Evolutionary conservation across 371 early-diverging fungal species (phyloP).

Genomic region (Saksenaea oblongispora): DNA sequence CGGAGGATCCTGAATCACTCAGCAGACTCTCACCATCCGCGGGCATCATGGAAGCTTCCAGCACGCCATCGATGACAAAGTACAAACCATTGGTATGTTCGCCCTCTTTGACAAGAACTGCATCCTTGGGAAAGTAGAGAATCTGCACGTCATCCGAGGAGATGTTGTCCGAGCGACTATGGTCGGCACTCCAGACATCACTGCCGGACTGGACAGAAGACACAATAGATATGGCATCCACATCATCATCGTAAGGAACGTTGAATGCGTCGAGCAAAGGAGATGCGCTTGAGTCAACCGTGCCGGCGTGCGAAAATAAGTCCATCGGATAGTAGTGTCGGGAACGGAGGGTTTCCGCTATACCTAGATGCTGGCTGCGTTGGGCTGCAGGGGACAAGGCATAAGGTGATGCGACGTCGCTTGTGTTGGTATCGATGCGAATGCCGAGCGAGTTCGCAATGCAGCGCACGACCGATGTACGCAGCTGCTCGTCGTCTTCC

Average conservation of each 20-base stretch:
- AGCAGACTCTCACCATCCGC: constrained; percentile 37
- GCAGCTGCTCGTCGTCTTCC: constrained; percentile 65
- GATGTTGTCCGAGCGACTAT: constrained; percentile 31
- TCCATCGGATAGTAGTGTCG: constrained; percentile 42
- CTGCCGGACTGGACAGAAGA: constrained; percentile 50
- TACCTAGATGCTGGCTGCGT: background rate
- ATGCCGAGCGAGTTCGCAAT: constrained; percentile 50
- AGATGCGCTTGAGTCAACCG: constrained; percentile 34
- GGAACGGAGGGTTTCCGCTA: constrained; percentile 9
- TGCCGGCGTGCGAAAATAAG: constrained; percentile 46
- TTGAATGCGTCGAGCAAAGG: constrained; percentile 36
- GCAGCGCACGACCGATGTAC: constrained; percentile 67
- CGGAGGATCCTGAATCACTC: constrained; percentile 7
- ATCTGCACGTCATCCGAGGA: constrained; percentile 67
- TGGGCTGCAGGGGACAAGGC: constrained; percentile 8
- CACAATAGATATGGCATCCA: constrained; percentile 35
- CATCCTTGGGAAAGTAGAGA: constrained; percentile 72
- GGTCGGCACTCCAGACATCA: constrained; percentile 16
- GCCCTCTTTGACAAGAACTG: constrained; percentile 78
- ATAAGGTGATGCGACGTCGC: constrained; percentile 11
- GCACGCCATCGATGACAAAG: constrained; percentile 88
- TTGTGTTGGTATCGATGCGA: constrained; percentile 6
- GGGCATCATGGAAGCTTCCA: constrained; percentile 76
- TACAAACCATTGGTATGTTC: constrained; percentile 87
- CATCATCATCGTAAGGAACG: constrained; percentile 37